A percentile compares a stretch with the other conserved stretches of the same genome.
phyloP scores from a whole-genome alignment of 208 protist genomes.

The Angomonas ambiguus region DNA sequence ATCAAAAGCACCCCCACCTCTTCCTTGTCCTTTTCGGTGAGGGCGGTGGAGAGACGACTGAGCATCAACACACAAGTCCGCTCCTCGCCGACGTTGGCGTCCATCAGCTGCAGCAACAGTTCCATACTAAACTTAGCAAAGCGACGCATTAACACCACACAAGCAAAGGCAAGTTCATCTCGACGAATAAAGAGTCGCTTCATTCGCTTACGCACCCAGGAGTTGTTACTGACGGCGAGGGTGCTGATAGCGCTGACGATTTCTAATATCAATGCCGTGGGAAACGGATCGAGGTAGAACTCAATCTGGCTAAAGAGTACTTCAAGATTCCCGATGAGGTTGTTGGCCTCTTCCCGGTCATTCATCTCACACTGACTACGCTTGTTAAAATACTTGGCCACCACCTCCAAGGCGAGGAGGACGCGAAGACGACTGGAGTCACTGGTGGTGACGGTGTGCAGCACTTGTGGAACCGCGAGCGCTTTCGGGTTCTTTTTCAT shows the following conservation, averaged over 20 bases:
- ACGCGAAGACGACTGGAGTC: slow-evolving; percentile 2
- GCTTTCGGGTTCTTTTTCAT: slow-evolving; percentile 59
- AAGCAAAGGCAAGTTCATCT: slow-evolving; percentile 57
- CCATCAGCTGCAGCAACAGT: slow-evolving; percentile 63
- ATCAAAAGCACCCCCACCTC: slow-evolving; percentile 61
- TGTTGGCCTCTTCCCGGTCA: slow-evolving; percentile 39
- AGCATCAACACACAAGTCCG: slow-evolving; percentile 61
- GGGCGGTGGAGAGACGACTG: slow-evolving; percentile 30
- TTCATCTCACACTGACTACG: slow-evolving; percentile 20
- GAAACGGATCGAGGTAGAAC: slow-evolving; percentile 47
- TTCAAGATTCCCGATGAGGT: slow-evolving; percentile 79
- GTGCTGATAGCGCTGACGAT: slow-evolving; percentile 75
- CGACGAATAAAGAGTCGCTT: slow-evolving; percentile 84
- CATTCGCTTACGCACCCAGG: slow-evolving; percentile 81
- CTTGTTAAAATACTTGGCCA: slow-evolving; percentile 55
- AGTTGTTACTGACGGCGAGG: slow-evolving; percentile 85
- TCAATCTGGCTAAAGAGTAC: slow-evolving; percentile 60
- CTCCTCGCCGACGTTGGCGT: slow-evolving; percentile 56
- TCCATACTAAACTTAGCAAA: slow-evolving; percentile 10
- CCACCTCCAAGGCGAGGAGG: slow-evolving; percentile 71
- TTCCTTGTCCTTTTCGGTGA: slow-evolving; percentile 55
- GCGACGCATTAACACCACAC: slow-evolving; percentile 22
- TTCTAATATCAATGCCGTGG: slow-evolving; percentile 51
- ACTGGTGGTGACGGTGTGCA: slow-evolving; percentile 30
- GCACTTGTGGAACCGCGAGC: slow-evolving; percentile 40